phyloP scores from a whole-genome alignment of 2,329 filamentous ascomycete genomes.

The Fusarium sp. region DNA sequence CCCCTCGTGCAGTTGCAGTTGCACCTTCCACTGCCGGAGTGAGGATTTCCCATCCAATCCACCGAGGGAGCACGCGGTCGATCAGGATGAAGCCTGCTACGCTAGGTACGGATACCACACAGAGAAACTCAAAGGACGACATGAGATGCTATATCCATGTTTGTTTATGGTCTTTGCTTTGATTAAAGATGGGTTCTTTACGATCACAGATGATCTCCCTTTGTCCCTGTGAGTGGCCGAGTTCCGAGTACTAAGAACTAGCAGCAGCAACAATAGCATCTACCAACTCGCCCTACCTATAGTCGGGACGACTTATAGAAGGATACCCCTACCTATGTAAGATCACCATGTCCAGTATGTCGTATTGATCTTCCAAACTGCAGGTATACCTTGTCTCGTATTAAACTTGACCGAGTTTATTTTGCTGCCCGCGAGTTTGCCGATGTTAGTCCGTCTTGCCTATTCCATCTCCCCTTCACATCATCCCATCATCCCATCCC shows the following conservation, averaged over 20 bases:
- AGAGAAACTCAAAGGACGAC: not conserved
- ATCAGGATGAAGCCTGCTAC: slow-evolving; percentile 34
- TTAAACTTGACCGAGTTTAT: slow-evolving; percentile 10
- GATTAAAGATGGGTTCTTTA: slow-evolving; percentile 18
- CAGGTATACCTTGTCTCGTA: not conserved
- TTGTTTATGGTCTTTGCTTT: slow-evolving; percentile 23
- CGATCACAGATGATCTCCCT: not conserved
- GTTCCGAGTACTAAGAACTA: not conserved
- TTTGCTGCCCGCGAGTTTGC: slow-evolving; percentile 1
- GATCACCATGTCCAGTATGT: slow-evolving; percentile 3
- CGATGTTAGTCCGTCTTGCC: slow-evolving; percentile 19
- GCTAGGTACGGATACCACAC: not conserved
- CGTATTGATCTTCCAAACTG: slow-evolving; percentile 4
- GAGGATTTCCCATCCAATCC: slow-evolving; percentile 18
- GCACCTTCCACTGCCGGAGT: slow-evolving; percentile 33
- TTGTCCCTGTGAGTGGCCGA: not conserved
- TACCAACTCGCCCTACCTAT: slow-evolving; percentile 16
- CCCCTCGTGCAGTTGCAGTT: slow-evolving; percentile 1
- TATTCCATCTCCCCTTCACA: slow-evolving; percentile 11
- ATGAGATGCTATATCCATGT: slow-evolving; percentile 14
- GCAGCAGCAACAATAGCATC: not conserved
- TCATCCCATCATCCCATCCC: slow-evolving; percentile 6
- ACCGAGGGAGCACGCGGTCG: slow-evolving; percentile 15
- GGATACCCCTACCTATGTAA: slow-evolving; percentile 27
- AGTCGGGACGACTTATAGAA: slow-evolving; percentile 27